Evolutionary conservation across 2,329 filamentous ascomycete genomes (phyloP).

Genomic region (Stagonosporopsis cucurbitacearum): DNA sequence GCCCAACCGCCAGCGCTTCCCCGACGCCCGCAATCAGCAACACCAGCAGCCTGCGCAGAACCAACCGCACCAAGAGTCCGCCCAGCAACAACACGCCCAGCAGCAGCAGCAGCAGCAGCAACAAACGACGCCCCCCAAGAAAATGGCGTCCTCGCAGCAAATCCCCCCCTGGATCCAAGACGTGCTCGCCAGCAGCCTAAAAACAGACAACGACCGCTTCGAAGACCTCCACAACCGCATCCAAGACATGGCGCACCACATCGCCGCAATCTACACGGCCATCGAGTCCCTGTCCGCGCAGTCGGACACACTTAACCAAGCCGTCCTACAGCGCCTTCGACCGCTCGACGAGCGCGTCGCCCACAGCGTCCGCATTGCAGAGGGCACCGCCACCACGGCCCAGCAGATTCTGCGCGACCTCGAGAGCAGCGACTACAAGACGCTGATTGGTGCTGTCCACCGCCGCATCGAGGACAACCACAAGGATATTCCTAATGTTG

Average conservation of each 20-base stretch:
- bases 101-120: slow-evolving; percentile 28
- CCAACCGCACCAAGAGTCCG: slow-evolving; percentile 37
- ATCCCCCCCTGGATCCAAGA: slow-evolving; percentile 51
- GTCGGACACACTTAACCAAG: slow-evolving; percentile 64
- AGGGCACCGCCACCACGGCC: slow-evolving; percentile 61
- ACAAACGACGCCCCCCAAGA: slow-evolving; percentile 30
- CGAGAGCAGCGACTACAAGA: slow-evolving; percentile 63
- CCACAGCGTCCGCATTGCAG: slow-evolving; percentile 55
- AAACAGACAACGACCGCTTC: slow-evolving; percentile 68
- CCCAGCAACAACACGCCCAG: slow-evolving; percentile 40
- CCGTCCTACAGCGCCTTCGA: slow-evolving; percentile 51
- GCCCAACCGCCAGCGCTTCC: slow-evolving; percentile 35
- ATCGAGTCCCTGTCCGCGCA: slow-evolving; percentile 60
- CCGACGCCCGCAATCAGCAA: slow-evolving; percentile 42
- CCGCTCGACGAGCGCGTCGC: slow-evolving; percentile 42
- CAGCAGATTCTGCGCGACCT: slow-evolving; percentile 61
- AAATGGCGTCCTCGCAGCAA: slow-evolving; percentile 34
- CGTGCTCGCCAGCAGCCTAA: slow-evolving; percentile 54
- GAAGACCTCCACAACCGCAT: slow-evolving; percentile 84
- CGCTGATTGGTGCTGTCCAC: slow-evolving; percentile 60
- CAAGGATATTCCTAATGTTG: slow-evolving; percentile 56
- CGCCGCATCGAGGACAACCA: slow-evolving; percentile 61
- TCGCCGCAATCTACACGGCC: slow-evolving; percentile 67
- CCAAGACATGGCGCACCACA: slow-evolving; percentile 73
- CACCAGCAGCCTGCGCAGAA: slow-evolving; percentile 30